A percentile compares a stretch with the other conserved stretches of the same genome.
Evolutionary conservation across 306 rosid genomes (phyloP).

Genomic region (Rosa multiflora): DNA sequence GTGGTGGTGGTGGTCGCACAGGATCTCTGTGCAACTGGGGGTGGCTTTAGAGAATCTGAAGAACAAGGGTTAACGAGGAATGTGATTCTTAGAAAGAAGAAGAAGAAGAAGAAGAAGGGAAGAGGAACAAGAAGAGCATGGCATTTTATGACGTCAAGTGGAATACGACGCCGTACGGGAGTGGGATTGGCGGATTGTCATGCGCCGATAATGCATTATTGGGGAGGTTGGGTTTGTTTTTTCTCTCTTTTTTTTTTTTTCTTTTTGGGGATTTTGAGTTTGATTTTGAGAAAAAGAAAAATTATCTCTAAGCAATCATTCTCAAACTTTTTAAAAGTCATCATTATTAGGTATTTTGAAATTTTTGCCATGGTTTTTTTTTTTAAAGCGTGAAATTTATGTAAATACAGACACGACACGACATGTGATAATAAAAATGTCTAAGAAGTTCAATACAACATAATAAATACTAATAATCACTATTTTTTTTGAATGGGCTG

Average conservation of each 20-base stretch:
- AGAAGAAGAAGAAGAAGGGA: not conserved
- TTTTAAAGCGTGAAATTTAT: too few relatives aligned
- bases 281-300: not conserved
- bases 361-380: too few relatives aligned
- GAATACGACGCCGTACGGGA: not conserved
- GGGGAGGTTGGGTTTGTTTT: not conserved
- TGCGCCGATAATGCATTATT: conserved; percentile 8
- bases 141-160: not conserved
- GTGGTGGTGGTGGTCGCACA: not conserved
- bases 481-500: too few relatives aligned
- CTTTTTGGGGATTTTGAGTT: not conserved
- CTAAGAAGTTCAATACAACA: too few relatives aligned
- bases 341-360: too few relatives aligned
- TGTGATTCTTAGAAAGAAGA: not conserved
- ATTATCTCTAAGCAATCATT: not conserved
- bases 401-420: too few relatives aligned
- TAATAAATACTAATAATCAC: too few relatives aligned
- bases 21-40: conserved; percentile 18
- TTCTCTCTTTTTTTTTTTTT: not conserved
- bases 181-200: not conserved
- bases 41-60: not conserved
- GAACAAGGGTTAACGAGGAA: conserved; percentile 1
- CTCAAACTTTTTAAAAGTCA: not conserved
- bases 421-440: too few relatives aligned
- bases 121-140: not conserved